Percentiles rank a stretch among this genome's conserved stretches.
phyloP scores from a whole-genome alignment of 1,284 basidiomycete genomes.

The Moesziomyces parantarcticus region DNA sequence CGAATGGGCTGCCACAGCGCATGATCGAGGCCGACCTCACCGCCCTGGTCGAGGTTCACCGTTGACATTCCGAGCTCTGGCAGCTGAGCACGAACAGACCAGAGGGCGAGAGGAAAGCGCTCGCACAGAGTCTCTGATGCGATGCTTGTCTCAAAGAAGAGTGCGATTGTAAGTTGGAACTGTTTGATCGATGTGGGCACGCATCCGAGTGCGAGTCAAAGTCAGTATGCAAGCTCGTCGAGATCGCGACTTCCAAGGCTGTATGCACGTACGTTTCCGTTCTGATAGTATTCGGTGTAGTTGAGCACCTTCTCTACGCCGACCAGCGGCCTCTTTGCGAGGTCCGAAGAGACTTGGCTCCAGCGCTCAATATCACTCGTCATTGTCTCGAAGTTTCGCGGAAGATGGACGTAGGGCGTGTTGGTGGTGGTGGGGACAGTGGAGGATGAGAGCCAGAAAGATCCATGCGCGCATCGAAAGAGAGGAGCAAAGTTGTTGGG shows the following conservation, averaged over 20 bases:
- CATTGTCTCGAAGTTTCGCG: neutral
- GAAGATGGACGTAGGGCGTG: neutral
- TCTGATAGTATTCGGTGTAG: conserved; percentile 33
- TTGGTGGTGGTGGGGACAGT: neutral
- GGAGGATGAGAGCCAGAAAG: neutral
- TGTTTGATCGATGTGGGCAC: neutral
- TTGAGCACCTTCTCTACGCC: conserved; percentile 36
- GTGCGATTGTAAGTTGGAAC: conserved; percentile 19
- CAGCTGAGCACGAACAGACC: conserved; percentile 12
- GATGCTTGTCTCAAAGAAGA: conserved; percentile 12
- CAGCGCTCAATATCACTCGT: conserved; percentile 9
- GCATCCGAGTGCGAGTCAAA: neutral
- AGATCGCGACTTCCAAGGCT: no score
- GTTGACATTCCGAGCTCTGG: conserved; percentile 25
- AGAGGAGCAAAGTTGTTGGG: no score
- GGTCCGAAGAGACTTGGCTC: conserved; percentile 15
- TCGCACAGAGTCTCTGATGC: conserved; percentile 10
- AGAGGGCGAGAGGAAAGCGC: conserved; percentile 24
- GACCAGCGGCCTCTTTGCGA: conserved; percentile 14
- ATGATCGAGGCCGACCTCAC: conserved; percentile 18
- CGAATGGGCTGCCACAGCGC: conserved; percentile 18
- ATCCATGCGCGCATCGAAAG: conserved; percentile 1
- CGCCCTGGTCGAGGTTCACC: neutral
- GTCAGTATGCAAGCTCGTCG: neutral
- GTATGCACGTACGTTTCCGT: conserved; percentile 21